Conservation (phyloP, 495 filamentous ascomycete genomes). For the Cercophora sp. region DNA sequence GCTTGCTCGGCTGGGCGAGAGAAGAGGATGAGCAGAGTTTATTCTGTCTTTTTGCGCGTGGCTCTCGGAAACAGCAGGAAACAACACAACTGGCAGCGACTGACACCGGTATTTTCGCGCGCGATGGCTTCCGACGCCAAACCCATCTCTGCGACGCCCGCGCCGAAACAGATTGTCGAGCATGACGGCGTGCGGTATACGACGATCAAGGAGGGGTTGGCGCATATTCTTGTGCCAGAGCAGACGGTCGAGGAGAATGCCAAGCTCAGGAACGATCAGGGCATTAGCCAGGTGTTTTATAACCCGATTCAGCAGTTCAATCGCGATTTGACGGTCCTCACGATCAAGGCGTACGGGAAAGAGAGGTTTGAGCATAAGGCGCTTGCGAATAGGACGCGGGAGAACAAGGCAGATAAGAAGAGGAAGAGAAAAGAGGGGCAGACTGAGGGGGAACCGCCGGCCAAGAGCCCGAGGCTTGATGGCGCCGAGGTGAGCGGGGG, state of each 20-base stretch:
- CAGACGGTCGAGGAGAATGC: constrained; percentile 26
- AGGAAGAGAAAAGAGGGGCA: constrained; percentile 49
- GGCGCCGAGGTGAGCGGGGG: no score
- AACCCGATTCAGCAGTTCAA: constrained; percentile 99
- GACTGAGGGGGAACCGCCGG: constrained; percentile 24
- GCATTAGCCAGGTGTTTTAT: constrained; percentile 84
- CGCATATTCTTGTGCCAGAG: constrained; percentile 43
- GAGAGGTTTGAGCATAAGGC: constrained; percentile 52
- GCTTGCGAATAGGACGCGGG: constrained; percentile 32
- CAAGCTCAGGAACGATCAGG: constrained; percentile 28
- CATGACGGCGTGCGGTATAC: constrained; percentile 39
- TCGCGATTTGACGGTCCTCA: constrained; percentile 86
- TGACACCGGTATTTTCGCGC: neutral
- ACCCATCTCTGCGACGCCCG: constrained; percentile 21
- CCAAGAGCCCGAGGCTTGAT: constrained; percentile 22
- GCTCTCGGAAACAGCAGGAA: constrained; percentile 1
- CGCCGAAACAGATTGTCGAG: constrained; percentile 30
- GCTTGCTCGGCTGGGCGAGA: neutral
- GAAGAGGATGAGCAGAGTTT: neutral
- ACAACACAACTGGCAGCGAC: neutral
- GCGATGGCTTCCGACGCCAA: constrained; percentile 27
- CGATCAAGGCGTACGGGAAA: constrained; percentile 79
- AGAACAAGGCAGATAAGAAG: constrained; percentile 41
- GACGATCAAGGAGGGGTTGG: constrained; percentile 43
- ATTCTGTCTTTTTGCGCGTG: neutral